Evolutionary conservation across 371 early-diverging fungal species (phyloP).

Genomic region (Haplosporangium sp.): DNA sequence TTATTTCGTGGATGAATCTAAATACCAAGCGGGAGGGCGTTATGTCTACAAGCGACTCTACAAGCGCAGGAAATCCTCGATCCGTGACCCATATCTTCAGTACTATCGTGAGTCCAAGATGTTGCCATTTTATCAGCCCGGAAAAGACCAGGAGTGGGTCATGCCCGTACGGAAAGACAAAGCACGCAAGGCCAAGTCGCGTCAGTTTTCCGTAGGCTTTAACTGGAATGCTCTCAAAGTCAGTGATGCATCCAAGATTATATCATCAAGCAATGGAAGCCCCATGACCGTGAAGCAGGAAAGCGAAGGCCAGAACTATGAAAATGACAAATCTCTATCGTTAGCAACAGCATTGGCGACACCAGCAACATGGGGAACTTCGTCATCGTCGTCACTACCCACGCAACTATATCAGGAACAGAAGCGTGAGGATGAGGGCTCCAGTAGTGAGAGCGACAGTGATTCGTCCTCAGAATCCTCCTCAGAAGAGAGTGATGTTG

Average conservation of each 20-base stretch:
- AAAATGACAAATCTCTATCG: neutral
- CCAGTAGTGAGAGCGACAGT: slow-evolving; percentile 31
- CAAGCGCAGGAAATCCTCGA: slow-evolving; percentile 34
- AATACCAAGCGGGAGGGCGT: slow-evolving; percentile 48
- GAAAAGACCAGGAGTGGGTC: slow-evolving; percentile 51
- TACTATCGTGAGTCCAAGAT: slow-evolving; percentile 25
- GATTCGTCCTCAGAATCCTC: slow-evolving; percentile 24
- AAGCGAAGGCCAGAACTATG: neutral
- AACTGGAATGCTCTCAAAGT: slow-evolving; percentile 19
- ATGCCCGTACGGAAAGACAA: slow-evolving; percentile 21
- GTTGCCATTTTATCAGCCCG: slow-evolving; percentile 49
- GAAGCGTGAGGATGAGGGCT: slow-evolving; percentile 11
- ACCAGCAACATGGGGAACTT: too few species aligned
- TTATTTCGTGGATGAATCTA: slow-evolving; percentile 45
- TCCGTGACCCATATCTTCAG: neutral
- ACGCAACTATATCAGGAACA: slow-evolving; percentile 4
- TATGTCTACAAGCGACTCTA: slow-evolving; percentile 41
- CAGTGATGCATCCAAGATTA: too few species aligned
- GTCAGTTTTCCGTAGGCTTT: slow-evolving; percentile 2
- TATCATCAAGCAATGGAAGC: too few species aligned
- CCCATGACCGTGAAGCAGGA: too few species aligned
- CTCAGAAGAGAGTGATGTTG: slow-evolving; percentile 35
- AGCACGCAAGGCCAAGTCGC: slow-evolving; percentile 4
- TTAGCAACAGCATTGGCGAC: slow-evolving; percentile 21
- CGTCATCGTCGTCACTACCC: slow-evolving; percentile 17